Conservation (phyloP, 2,329 filamentous ascomycete genomes). For the Ophiostoma montium region DNA sequence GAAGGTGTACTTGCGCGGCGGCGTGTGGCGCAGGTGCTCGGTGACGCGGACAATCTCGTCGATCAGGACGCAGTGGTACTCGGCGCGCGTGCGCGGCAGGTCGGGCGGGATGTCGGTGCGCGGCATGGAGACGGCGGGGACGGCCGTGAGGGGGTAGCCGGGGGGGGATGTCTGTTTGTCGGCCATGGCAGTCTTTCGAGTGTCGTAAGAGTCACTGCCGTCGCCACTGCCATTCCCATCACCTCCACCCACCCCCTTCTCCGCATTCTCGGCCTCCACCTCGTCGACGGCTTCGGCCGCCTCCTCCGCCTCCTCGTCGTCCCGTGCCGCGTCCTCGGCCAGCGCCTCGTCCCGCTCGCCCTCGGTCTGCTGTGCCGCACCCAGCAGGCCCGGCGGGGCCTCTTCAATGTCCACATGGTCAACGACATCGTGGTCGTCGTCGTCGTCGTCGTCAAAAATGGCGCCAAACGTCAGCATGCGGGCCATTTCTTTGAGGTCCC, state of each 20-base stretch:
- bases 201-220: not conserved
- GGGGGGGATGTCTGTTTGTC: not conserved
- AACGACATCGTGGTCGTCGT: constrained; percentile 28
- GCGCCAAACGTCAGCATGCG: constrained; percentile 28
- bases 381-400: constrained; percentile 28
- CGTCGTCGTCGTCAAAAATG: constrained; percentile 22
- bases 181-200: no score
- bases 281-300: constrained; percentile 15
- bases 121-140: constrained; percentile 17
- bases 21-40: constrained; percentile 42
- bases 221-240: not conserved
- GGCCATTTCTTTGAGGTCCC: constrained; percentile 30
- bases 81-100: constrained; percentile 28
- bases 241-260: not conserved
- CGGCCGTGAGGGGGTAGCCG: constrained; percentile 4
- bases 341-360: constrained; percentile 13
- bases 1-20: constrained; percentile 56
- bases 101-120: constrained; percentile 20
- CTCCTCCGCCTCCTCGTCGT: constrained; percentile 15
- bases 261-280: constrained; percentile 11
- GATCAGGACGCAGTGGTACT: constrained; percentile 53
- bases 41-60: constrained; percentile 55
- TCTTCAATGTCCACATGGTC: constrained; percentile 19
- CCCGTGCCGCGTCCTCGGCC: constrained; percentile 15
- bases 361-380: constrained; percentile 19